Conservation (phyloP, 768 basidiomycete genomes). For the Mycena venus region DNA sequence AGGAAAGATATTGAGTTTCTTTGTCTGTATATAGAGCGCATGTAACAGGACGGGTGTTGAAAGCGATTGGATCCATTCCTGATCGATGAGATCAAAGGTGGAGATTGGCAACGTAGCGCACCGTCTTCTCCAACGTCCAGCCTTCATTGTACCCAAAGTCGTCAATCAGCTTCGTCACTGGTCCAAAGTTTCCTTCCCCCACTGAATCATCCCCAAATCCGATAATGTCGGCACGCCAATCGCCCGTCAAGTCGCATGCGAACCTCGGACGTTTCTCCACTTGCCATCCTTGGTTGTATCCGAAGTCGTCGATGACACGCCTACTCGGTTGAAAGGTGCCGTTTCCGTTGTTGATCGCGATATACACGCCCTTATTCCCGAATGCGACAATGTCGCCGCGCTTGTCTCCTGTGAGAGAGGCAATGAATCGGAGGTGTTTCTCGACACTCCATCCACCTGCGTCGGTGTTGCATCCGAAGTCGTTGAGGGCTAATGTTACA, state of each 20-base stretch:
- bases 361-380: not conserved
- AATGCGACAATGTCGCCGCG: not conserved
- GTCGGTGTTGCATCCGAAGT: not conserved
- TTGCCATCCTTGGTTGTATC: not conserved
- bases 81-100: too few species aligned
- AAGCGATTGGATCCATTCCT: too few species aligned
- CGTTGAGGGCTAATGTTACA: not conserved
- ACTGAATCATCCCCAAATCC: conserved; percentile 7
- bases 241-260: not conserved
- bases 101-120: conserved; percentile 8
- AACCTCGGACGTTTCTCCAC: not conserved
- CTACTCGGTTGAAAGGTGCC: not conserved
- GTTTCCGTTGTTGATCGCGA: not conserved
- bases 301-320: conserved; percentile 6
- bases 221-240: conserved; percentile 7
- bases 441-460: not conserved
- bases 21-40: too few species aligned
- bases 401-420: not conserved
- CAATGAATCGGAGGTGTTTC: not conserved
- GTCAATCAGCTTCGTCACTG: conserved; percentile 4
- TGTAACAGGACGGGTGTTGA: too few species aligned
- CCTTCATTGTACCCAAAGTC: not conserved
- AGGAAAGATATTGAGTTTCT: too few species aligned
- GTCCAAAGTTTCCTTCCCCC: conserved; percentile 5
- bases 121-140: conserved; percentile 1